Conservation (phyloP, 345 rosid genomes). For the Fremontodendron californicum region DNA sequence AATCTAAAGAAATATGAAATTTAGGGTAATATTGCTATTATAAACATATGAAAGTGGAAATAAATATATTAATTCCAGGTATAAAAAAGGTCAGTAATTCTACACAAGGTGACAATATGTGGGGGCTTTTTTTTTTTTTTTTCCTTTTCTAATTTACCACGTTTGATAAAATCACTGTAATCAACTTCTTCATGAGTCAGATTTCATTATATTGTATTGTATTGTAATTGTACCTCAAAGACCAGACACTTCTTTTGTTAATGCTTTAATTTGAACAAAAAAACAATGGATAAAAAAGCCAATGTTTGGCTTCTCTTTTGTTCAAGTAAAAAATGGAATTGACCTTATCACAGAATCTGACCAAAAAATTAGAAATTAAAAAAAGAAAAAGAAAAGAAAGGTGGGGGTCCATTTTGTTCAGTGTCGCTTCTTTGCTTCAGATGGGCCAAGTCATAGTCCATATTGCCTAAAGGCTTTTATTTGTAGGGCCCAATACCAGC, state of each 20-base stretch:
- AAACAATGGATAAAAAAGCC: background rate
- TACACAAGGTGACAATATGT: background rate
- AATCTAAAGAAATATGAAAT: too few relatives aligned
- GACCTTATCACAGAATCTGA: too few relatives aligned
- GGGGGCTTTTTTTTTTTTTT: background rate
- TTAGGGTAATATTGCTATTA: too few relatives aligned
- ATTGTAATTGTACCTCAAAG: background rate
- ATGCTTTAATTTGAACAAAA: background rate
- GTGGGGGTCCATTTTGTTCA: background rate
- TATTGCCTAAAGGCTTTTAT: too few relatives aligned
- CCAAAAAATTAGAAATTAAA: too few relatives aligned
- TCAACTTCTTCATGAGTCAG: background rate
- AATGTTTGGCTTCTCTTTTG: background rate
- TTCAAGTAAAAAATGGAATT: too few relatives aligned
- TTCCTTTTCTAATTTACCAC: background rate
- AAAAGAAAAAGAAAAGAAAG: background rate
- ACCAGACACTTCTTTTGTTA: background rate
- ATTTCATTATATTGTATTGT: background rate
- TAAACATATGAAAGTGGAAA: too few relatives aligned
- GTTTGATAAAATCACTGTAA: background rate
- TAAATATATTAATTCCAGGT: too few relatives aligned
- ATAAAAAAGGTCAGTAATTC: background rate
- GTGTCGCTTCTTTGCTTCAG: background rate
- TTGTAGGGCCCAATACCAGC: background rate
- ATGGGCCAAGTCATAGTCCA: background rate